Conservation (phyloP, 2,329 filamentous ascomycete genomes). For the Neopestalotiopsis rosae region DNA sequence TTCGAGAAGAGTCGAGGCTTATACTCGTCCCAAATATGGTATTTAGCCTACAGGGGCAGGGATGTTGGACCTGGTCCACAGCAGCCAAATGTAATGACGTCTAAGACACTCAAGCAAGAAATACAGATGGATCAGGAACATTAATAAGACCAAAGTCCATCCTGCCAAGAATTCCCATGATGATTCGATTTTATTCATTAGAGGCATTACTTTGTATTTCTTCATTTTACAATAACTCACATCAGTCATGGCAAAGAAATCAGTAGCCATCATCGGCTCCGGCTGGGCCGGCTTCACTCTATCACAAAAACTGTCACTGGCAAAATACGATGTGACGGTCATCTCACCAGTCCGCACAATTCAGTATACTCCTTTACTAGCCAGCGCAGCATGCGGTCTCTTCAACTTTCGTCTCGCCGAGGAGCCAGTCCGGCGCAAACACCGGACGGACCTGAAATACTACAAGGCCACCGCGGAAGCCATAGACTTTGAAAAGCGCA, state of each 20-base stretch:
- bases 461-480: conserved; percentile 45
- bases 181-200: neutral
- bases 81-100: conserved; percentile 12
- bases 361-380: conserved; percentile 50
- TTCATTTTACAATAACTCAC: neutral
- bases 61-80: conserved; percentile 3
- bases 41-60: neutral
- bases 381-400: conserved; percentile 48
- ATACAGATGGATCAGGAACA: neutral
- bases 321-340: conserved; percentile 43
- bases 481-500: conserved; percentile 42
- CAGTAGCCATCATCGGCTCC: conserved; percentile 39
- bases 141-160: neutral
- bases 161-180: neutral
- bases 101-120: neutral
- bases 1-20: neutral
- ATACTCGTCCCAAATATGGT: neutral
- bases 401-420: conserved; percentile 51
- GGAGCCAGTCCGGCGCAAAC: conserved; percentile 44
- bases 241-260: conserved; percentile 20
- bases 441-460: conserved; percentile 35
- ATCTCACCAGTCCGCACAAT: conserved; percentile 47
- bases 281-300: conserved; percentile 47
- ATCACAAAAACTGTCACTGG: conserved; percentile 39
- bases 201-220: too few relatives aligned